These are phyloP conservation scores for Pseudopediastrum boryanum DNA, from an alignment of 139 green algal species.

Conservation along the genomic window DNA sequence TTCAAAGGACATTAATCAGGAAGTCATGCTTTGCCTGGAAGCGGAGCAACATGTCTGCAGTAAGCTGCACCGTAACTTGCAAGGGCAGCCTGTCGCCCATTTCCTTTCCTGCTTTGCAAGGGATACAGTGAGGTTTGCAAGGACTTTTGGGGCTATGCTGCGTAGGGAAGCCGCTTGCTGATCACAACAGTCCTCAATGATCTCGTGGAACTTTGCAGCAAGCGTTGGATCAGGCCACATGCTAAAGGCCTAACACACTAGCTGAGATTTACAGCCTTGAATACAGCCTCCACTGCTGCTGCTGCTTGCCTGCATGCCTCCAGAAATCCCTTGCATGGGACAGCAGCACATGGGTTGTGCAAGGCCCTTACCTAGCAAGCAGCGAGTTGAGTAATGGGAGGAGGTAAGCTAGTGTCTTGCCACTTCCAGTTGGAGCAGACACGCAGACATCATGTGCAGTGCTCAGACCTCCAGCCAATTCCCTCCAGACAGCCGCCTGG, in stretches of 20 bases:
- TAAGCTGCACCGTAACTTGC: too few relatives aligned
- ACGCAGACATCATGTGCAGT: slow-evolving; percentile 86
- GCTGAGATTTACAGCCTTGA: background rate
- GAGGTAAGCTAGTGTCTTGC: slow-evolving; percentile 91
- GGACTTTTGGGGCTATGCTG: too few relatives aligned
- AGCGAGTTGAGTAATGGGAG: slow-evolving; percentile 76
- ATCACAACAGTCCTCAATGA: background rate
- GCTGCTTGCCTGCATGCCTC: too few relatives aligned
- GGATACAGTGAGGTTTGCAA: too few relatives aligned
- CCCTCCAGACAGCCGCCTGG: slow-evolving; percentile 77
- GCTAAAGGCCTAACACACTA: background rate
- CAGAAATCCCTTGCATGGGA: too few relatives aligned
- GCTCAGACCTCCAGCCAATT: slow-evolving; percentile 68
- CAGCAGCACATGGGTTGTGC: slow-evolving; percentile 46
- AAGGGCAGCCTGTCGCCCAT: too few relatives aligned
- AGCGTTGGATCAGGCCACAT: too few relatives aligned
- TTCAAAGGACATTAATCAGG: too few relatives aligned
- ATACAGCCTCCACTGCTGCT: background rate
- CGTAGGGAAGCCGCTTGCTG: too few relatives aligned
- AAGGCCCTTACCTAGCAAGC: background rate
- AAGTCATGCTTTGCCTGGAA: too few relatives aligned
- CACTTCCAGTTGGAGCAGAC: slow-evolving; percentile 83
- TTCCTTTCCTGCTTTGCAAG: too few relatives aligned
- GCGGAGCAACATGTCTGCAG: too few relatives aligned
- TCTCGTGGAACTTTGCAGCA: background rate